Evolutionary conservation across 2,329 filamentous ascomycete genomes (phyloP).

Genomic region (Stachybotrys echinatus): DNA sequence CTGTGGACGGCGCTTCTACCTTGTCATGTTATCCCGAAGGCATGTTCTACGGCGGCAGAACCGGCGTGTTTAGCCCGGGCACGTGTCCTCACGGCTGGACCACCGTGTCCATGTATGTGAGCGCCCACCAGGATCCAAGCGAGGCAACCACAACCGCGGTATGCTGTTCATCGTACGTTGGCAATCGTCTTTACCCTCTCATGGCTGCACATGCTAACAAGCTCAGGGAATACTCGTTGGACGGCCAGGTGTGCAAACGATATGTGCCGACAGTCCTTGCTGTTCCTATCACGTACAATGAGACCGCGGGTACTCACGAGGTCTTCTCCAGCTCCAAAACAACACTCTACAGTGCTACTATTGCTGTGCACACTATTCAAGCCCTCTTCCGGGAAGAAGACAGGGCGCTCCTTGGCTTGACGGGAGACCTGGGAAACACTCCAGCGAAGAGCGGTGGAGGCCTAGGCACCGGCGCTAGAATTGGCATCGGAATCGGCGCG

Average conservation of each 20-base stretch:
- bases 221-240: conserved; percentile 26
- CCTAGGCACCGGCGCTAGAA: conserved; percentile 25
- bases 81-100: conserved; percentile 35
- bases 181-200: neutral
- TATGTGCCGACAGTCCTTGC: conserved; percentile 28
- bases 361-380: conserved; percentile 30
- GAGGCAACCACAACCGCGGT: conserved; percentile 31
- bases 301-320: conserved; percentile 26
- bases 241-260: conserved; percentile 27
- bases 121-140: conserved; percentile 17
- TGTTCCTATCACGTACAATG: conserved; percentile 29
- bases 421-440: too few relatives aligned
- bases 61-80: conserved; percentile 33
- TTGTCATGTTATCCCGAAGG: conserved; percentile 34
- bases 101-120: conserved; percentile 25
- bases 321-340: conserved; percentile 28
- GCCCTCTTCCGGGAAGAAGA: conserved; percentile 32
- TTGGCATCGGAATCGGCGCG: conserved; percentile 29
- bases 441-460: conserved; percentile 23
- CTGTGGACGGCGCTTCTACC: conserved; percentile 27
- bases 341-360: conserved; percentile 28
- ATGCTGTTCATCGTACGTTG: conserved; percentile 35
- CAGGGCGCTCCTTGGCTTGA: conserved; percentile 24
- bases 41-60: conserved; percentile 31
- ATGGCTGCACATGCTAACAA: conserved; percentile 8